Evolutionary conservation across 2,329 filamentous ascomycete species (phyloP).

Genomic region (Microcyclosporella mali): DNA sequence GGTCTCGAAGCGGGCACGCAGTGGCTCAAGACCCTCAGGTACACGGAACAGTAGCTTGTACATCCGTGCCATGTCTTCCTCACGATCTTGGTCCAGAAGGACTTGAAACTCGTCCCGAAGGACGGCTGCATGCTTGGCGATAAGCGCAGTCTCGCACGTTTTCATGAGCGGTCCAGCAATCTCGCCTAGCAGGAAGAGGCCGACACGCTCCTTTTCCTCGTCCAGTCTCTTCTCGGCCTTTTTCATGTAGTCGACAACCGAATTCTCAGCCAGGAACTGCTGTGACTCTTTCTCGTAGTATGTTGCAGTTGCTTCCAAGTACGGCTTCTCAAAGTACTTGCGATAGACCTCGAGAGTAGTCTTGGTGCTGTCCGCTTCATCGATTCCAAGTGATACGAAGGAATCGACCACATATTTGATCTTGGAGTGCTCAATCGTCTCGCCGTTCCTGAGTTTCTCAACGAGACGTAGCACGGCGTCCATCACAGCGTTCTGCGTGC

Average conservation of each 20-base stretch:
- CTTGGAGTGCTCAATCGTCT: constrained; percentile 94
- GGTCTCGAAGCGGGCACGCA: constrained; percentile 79
- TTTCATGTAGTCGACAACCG: constrained; percentile 99
- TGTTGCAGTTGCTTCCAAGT: constrained; percentile 71
- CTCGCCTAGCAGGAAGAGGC: constrained; percentile 84
- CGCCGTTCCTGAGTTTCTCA: constrained; percentile 93
- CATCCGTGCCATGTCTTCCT: constrained; percentile 94
- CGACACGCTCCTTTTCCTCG: constrained; percentile 91
- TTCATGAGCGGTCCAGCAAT: constrained; percentile 80
- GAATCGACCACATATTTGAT: constrained; percentile 97
- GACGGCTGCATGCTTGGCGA: constrained; percentile 78
- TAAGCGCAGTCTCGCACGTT: constrained; percentile 80
- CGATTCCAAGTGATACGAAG: constrained; percentile 85
- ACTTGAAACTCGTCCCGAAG: constrained; percentile 93
- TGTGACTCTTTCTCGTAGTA: constrained; percentile 93
- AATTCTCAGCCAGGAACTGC: constrained; percentile 92
- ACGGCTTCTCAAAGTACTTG: constrained; percentile 85
- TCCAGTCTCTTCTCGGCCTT: constrained; percentile 86
- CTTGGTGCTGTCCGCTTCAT: constrained; percentile 87
- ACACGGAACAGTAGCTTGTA: constrained; percentile 87
- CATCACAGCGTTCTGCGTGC: constrained; percentile 86
- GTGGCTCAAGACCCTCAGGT: constrained; percentile 81
- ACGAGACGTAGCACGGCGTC: constrained; percentile 88
- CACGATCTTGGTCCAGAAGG: constrained; percentile 85
- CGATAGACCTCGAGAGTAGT: constrained; percentile 94